Base-by-base conservation (phyloP, 305 asterid species). In the Rubia balearica region DNA sequence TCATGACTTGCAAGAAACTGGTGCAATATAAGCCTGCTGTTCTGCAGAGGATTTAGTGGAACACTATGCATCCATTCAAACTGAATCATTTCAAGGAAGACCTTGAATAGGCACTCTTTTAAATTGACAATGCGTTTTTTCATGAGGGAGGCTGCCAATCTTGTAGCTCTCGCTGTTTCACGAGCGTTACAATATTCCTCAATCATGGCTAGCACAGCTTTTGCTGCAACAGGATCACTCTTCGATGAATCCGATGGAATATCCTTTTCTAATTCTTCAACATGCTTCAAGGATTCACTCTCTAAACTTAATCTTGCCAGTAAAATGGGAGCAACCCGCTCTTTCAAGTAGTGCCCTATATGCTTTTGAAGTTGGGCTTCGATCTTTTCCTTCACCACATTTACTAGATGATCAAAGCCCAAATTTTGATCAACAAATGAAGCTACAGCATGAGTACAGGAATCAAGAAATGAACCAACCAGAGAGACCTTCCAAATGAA, bases 41-140 rank as follows among this genome's bases (percentile, higher is more conserved):
- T 83, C 77, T 89, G 96, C 79, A 79, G 74, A 80, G 96, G 87
- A 78, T 86, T 87, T 70, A 76, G 77, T 72, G 82, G 77, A 69
- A 85, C 79, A 79, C 89, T 88, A 68, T 85, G 86, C 90, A 92
- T 90, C 99, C 99, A 95, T 83, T 95, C 97, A 89, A 85, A 82
- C 88, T 84, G 96, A 80, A 87, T 79, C 74, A 90, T 85, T 83
- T 90, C 98, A 87, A 92, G 73, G 88, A 84, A 81, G 80, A 92
- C 84, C 81, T 87, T 90, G 46, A 84, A 83, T 75, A 90, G 89
- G 77, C 88, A 89, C 38, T 90, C 97, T 81, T 87, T 90, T 73
- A 92, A 84, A 74, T 90, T 94, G 76, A 83, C 85, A 70, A 90
- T 84, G 84, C 85, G 92, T 83, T 84, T 87, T 84, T 87, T 89